Evolutionary conservation across 2,329 filamentous ascomycete genomes (phyloP), one percentile per base, ranked within the genome.

Genomic region (Pseudogymnoascus sp.): DNA sequence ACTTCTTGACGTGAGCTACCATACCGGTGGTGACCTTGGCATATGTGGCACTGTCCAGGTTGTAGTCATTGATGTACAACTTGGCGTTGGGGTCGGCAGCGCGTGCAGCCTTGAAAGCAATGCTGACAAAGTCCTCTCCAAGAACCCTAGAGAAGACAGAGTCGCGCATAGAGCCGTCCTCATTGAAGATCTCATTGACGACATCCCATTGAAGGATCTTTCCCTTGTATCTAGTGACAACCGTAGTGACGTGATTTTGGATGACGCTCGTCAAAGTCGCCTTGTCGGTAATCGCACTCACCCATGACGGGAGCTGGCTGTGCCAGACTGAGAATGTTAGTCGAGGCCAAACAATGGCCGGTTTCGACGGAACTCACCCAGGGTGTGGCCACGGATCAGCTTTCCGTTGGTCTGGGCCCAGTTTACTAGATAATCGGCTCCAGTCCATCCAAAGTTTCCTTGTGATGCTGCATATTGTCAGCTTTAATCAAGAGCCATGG

Each of bases 41-140:
- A 69, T 80, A 80, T 68, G 69, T 78, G 31, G 84, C 79, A 61
- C 75, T 78, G 75, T 90, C 87, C 63, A 89, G 80, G 77, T 87
- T 87, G 75, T 79, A 83, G 74, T 90, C 86, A 75, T 90, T 90
- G 77, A 90, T 88, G 79, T 88, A 91, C 62, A 90, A 79, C 76
- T 85, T 87, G 3, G 84, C 85, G 63, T 75, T 69, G 2, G 87
- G 85, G 73, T 90, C 88, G 7, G 85, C 86, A 10, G 78, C 78
- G 60, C 83, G 81, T 19, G 88, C 88, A 11, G 87, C 83, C 62
- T 83, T 79, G 77, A 90, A 90, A 7, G 61, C 45, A 70, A 89
- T 87, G 21, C 79, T 78, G 63, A 92, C 84, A 71, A 88, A 90
- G 73, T 83, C 82, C 76, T 90, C 87, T 45, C 88, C 88, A 2